phyloP scores from a whole-genome alignment of 2,329 filamentous ascomycete species.

The Phyllosticta ampelicida region DNA sequence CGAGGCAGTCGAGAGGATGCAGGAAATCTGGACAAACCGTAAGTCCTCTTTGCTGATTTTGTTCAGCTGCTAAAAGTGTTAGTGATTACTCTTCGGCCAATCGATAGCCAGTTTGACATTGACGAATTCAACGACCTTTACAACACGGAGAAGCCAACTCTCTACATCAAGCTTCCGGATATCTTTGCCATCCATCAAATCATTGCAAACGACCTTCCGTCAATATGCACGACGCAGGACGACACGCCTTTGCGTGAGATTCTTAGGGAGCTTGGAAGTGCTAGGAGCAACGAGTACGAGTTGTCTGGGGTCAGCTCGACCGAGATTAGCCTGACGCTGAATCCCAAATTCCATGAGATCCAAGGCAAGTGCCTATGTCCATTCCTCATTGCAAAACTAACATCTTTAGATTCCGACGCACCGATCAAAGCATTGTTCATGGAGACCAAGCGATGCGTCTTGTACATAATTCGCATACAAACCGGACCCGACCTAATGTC shows the following conservation, averaged over 20 bases:
- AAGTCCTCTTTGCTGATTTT: slow-evolving; percentile 21
- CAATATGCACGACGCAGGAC: slow-evolving; percentile 68
- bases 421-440: slow-evolving; percentile 89
- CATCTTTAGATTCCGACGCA: slow-evolving; percentile 65
- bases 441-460: slow-evolving; percentile 92
- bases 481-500: slow-evolving; percentile 86
- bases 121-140: slow-evolving; percentile 98
- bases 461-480: slow-evolving; percentile 97
- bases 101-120: slow-evolving; percentile 90
- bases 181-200: slow-evolving; percentile 94
- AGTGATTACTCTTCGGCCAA: slow-evolving; percentile 75
- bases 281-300: slow-evolving; percentile 92
- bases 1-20: slow-evolving; percentile 71
- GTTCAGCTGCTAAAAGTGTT: slow-evolving; percentile 1
- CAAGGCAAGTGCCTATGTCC: slow-evolving; percentile 43
- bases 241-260: slow-evolving; percentile 77
- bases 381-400: slow-evolving; percentile 16
- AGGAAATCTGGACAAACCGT: slow-evolving; percentile 60
- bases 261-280: slow-evolving; percentile 85
- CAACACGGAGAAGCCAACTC: slow-evolving; percentile 85
- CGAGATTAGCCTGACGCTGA: slow-evolving; percentile 84
- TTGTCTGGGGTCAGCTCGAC: slow-evolving; percentile 76
- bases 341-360: slow-evolving; percentile 77
- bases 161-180: slow-evolving; percentile 99
- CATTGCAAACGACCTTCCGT: slow-evolving; percentile 65